phyloP scores from a whole-genome alignment of 768 basidiomycete species.

The Boletus vinaceobasis region DNA sequence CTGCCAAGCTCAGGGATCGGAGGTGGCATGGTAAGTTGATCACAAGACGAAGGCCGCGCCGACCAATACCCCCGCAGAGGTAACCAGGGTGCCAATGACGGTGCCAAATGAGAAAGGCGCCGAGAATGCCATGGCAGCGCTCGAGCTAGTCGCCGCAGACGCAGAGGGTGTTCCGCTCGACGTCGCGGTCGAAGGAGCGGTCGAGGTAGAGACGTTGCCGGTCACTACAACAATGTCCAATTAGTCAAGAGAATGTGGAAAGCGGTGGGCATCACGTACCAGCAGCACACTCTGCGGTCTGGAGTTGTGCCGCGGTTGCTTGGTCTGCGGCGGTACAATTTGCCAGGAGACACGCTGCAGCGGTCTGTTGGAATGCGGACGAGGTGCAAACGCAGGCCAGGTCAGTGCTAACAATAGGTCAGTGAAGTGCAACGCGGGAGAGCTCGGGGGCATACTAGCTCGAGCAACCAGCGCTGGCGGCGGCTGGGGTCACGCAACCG shows the following conservation, averaged over 20 bases:
- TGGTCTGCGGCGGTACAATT: slow-evolving; percentile 35
- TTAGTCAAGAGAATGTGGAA: not conserved
- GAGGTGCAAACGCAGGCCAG: slow-evolving; percentile 39
- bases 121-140: slow-evolving; percentile 17
- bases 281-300: slow-evolving; percentile 32
- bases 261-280: slow-evolving; percentile 2
- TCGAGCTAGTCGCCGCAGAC: not conserved
- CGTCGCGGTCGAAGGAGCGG: not conserved
- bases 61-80: slow-evolving; percentile 24
- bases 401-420: slow-evolving; percentile 32
- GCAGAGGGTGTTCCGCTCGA: not conserved
- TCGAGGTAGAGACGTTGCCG: not conserved
- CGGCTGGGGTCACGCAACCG: slow-evolving; percentile 2
- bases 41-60: slow-evolving; percentile 27
- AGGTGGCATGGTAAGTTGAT: not conserved
- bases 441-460: slow-evolving; percentile 12
- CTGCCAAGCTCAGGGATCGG: not conserved
- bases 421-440: not conserved
- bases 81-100: slow-evolving; percentile 21
- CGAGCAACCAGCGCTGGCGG: not conserved
- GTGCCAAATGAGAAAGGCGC: slow-evolving; percentile 17
- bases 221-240: not conserved
- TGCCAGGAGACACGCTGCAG: slow-evolving; percentile 30
- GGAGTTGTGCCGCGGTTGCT: slow-evolving; percentile 29
- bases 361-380: slow-evolving; percentile 34